A percentile compares a stretch with the other conserved stretches of the same genome.
These are phyloP conservation scores for Phytophthora meadii DNA, from an alignment of 352 stramenopile species.

Conservation along the genomic window DNA sequence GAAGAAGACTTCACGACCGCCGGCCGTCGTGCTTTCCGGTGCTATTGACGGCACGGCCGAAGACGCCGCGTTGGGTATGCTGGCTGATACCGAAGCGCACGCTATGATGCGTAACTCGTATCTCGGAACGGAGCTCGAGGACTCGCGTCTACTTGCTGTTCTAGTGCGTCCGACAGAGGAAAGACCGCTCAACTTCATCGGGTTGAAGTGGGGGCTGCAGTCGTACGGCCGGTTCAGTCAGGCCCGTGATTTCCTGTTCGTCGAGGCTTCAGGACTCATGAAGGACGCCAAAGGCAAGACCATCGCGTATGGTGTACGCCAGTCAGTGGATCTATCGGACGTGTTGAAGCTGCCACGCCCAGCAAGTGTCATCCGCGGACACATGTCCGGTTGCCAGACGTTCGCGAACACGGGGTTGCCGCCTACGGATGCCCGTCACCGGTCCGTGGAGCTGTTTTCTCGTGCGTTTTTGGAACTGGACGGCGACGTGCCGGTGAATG, in stretches of 20 bases:
- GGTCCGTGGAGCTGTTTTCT: constrained; percentile 39
- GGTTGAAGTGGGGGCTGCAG: constrained; percentile 45
- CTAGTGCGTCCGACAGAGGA: constrained; percentile 26
- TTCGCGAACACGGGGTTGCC: constrained; percentile 31
- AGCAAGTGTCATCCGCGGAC: constrained; percentile 36
- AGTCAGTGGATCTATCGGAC: constrained; percentile 39
- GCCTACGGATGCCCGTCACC: constrained; percentile 20
- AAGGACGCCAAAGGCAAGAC: constrained; percentile 34
- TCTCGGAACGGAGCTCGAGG: constrained; percentile 37
- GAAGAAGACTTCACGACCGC: constrained; percentile 31
- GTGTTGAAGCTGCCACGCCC: constrained; percentile 31
- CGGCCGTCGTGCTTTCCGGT: constrained; percentile 30
- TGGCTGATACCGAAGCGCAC: constrained; percentile 41
- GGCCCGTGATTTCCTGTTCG: constrained; percentile 46
- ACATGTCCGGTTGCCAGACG: constrained; percentile 36
- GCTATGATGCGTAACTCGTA: constrained; percentile 43
- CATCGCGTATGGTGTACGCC: constrained; percentile 36
- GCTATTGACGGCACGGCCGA: constrained; percentile 40
- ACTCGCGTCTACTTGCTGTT: constrained; percentile 41
- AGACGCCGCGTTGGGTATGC: constrained; percentile 40
- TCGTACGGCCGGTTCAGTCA: constrained; percentile 41
- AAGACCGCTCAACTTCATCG: constrained; percentile 48
- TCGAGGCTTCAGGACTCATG: constrained; percentile 47
- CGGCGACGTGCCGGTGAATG: constrained; percentile 29
- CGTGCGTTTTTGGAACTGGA: constrained; percentile 36